phyloP scores from a whole-genome alignment of 1,284 basidiomycete species.

The Sporisorium graminicola region DNA sequence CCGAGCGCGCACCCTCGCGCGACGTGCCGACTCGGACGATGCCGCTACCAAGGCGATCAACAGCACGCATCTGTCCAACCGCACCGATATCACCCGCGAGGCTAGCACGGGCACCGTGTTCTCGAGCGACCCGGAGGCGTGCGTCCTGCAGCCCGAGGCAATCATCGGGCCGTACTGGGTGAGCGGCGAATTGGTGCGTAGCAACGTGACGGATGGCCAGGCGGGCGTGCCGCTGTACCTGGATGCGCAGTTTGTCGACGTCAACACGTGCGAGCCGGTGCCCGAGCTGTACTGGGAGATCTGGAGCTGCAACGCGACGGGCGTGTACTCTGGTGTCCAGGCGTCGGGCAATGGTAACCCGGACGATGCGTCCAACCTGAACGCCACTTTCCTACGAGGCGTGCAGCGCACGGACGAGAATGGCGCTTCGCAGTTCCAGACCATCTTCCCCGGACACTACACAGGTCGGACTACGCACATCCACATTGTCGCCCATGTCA shows the following conservation, averaged over 20 bases:
- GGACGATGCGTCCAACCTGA: slow-evolving; percentile 2
- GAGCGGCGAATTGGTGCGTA: slow-evolving; percentile 5
- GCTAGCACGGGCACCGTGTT: not conserved
- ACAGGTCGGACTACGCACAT: slow-evolving; percentile 8
- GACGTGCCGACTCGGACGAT: not conserved
- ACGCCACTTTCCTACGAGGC: slow-evolving; percentile 9
- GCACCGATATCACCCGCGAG: not conserved
- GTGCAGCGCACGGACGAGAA: slow-evolving; percentile 2
- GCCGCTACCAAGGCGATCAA: not conserved
- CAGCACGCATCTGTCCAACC: not conserved
- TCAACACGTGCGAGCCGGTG: slow-evolving; percentile 13
- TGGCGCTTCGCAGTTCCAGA: slow-evolving; percentile 1
- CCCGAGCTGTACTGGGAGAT: slow-evolving; percentile 4
- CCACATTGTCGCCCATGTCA: slow-evolving; percentile 9
- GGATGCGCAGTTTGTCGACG: slow-evolving; percentile 5
- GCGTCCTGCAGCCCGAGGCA: slow-evolving; percentile 9
- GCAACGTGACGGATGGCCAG: slow-evolving; percentile 7
- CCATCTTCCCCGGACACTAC: slow-evolving; percentile 15
- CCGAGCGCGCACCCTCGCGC: not conserved
- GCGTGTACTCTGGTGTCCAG: slow-evolving; percentile 10
- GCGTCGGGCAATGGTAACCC: slow-evolving; percentile 8
- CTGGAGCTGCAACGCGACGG: slow-evolving; percentile 12
- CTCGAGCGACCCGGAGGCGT: not conserved
- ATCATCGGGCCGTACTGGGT: slow-evolving; percentile 16
- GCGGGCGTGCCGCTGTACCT: slow-evolving; percentile 3